Conservation (phyloP, 495 filamentous ascomycete species). For the Podospora pseudoanserina region DNA sequence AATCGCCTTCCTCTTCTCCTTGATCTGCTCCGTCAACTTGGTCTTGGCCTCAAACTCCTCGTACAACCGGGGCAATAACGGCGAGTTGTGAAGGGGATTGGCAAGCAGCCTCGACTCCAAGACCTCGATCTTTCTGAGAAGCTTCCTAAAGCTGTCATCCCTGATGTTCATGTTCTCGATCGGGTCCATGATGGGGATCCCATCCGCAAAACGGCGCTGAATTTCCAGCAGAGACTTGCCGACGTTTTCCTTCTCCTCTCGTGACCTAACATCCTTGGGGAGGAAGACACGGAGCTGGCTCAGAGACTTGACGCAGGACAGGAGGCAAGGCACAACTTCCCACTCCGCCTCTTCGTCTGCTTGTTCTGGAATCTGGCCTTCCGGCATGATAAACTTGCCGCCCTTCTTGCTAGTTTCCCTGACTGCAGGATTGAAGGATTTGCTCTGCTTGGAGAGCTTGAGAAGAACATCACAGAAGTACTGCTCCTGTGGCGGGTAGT, state of each 20-base stretch:
- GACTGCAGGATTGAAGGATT: constrained; percentile 29
- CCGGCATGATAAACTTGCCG: constrained; percentile 34
- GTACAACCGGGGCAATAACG: constrained; percentile 75
- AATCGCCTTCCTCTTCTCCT: constrained; percentile 81
- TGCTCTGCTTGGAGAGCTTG: constrained; percentile 58
- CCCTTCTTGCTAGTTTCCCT: constrained; percentile 14
- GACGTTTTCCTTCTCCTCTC: constrained; percentile 59
- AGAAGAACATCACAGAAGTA: constrained; percentile 81
- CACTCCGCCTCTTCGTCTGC: constrained; percentile 47
- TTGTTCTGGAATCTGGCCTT: constrained; percentile 26
- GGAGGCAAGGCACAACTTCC: constrained; percentile 79
- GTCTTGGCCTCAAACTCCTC: constrained; percentile 80
- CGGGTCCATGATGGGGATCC: constrained; percentile 80
- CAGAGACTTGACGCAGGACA: constrained; percentile 78
- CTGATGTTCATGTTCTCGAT: constrained; percentile 92
- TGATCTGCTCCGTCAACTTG: constrained; percentile 70
- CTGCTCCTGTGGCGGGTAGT: constrained; percentile 65
- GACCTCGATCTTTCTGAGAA: constrained; percentile 93
- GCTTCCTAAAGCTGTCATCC: constrained; percentile 88
- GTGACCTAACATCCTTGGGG: constrained; percentile 64
- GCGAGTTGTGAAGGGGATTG: constrained; percentile 87
- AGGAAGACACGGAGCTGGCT: constrained; percentile 74
- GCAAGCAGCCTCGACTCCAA: constrained; percentile 85
- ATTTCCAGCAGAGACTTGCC: constrained; percentile 67
- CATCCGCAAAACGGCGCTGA: constrained; percentile 84